Conservation (phyloP, 768 basidiomycete genomes). For the Xanthoconium stramineum region DNA sequence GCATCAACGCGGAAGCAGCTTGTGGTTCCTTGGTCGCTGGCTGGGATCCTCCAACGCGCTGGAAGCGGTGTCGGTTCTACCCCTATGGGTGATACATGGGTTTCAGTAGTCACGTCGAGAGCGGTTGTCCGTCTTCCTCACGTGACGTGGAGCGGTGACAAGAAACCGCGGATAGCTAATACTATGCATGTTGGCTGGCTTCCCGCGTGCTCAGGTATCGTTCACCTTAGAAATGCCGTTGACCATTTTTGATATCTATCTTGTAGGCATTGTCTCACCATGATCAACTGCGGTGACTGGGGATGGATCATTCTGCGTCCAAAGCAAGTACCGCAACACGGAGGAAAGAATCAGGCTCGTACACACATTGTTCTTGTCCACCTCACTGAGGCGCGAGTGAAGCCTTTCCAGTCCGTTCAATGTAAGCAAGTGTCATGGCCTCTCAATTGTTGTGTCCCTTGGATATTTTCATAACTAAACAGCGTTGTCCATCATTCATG, state of each 20-base stretch:
- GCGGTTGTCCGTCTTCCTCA: slow-evolving; percentile 11
- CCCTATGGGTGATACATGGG: slow-evolving; percentile 9
- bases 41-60: slow-evolving; percentile 20
- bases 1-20: slow-evolving; percentile 17
- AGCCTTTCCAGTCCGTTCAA: background rate
- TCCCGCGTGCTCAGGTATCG: slow-evolving; percentile 7
- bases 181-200: background rate
- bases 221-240: slow-evolving; percentile 2
- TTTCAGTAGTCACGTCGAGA: slow-evolving; percentile 7
- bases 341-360: slow-evolving; percentile 14
- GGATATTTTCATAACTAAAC: slow-evolving; percentile 1
- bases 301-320: background rate
- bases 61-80: slow-evolving; percentile 19
- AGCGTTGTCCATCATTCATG: slow-evolving; percentile 10
- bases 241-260: background rate
- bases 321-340: slow-evolving; percentile 1
- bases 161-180: slow-evolving; percentile 8
- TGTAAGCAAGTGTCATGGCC: background rate
- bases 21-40: slow-evolving; percentile 5
- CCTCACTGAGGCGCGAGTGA: slow-evolving; percentile 8
- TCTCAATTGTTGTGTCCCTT: slow-evolving; percentile 2
- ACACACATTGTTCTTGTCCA: background rate
- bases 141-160: slow-evolving; percentile 10
- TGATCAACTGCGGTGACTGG: slow-evolving; percentile 16
- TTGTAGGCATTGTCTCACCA: background rate